Conservation (phyloP, 2,329 filamentous ascomycete genomes). For the Monascus ruber region DNA sequence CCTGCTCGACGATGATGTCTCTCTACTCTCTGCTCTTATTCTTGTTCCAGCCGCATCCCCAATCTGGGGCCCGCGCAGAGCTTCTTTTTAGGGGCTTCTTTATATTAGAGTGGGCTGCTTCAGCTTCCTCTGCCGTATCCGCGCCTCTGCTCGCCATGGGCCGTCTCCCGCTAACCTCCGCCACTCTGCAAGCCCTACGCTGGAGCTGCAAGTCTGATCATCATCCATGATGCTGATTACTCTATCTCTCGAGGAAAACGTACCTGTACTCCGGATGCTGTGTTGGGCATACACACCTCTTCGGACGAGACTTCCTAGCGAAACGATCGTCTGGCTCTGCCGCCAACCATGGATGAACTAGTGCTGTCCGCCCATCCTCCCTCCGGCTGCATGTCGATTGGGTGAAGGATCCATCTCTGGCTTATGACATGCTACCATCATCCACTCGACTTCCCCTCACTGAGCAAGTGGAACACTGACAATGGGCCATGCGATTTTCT, state of each 20-base stretch:
- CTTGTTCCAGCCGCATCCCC: background rate
- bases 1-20: constrained; percentile 22
- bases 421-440: no score
- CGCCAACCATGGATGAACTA: background rate
- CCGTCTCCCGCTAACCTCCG: background rate
- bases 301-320: background rate
- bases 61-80: background rate
- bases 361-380: no score
- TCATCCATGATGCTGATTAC: no score
- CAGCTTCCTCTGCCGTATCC: background rate
- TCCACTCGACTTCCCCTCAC: no score
- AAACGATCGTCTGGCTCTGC: background rate
- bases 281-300: background rate
- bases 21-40: constrained; percentile 6
- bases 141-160: no score
- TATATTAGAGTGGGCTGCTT: background rate
- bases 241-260: no score
- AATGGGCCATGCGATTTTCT: no score
- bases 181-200: background rate
- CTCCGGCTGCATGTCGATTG: no score
- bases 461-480: no score
- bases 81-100: background rate
- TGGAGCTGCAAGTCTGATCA: background rate
- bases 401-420: no score
- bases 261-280: no score